Evolutionary conservation across 345 rosid species (phyloP), one percentile per base, ranked within the genome.

Genomic region (Gossypium turneri): DNA sequence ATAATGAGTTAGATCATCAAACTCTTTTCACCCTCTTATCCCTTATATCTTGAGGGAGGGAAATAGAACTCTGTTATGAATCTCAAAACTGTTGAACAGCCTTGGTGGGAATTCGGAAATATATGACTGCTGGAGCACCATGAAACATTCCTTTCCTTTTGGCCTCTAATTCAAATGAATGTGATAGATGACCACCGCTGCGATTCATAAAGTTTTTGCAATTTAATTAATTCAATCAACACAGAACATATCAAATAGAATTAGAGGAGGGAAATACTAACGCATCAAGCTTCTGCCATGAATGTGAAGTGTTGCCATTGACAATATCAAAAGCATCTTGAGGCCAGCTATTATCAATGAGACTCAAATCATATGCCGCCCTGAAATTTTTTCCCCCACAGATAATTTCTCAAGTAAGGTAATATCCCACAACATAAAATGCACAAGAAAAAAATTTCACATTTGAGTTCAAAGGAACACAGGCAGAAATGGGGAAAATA

Each of bases 251-350:
- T 61, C 2, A 61, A 20, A 58, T 22, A 63, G 53, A 41, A 74
- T 13, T 15, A 34, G n/a, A 69, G 62, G 17, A n/a, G 64, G 47
- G 16, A 38, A 50, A 68, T 16, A 87, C 97, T 90, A 82, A 92
- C 98, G 87, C 92, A 85, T 94, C 97, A 74, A 94, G 97, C 70
- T 95, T 87, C 73, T 92, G 97, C 98, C 98, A 94, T 51, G 98
- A 85, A 64, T 68, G 85, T 25, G 97, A 88, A 70, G 79, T 79
- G 86, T 92, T 94, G 12, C 97, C 97, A 63, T 78, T 84, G 79
- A 92, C 82, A 57, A 90, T 77, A 74, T 81, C 85, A 81, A 94
- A 94, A 6, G 62, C 66, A 20, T 81, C 87, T 79, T 86, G 72
- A 58, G 90, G 87, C 98, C 98, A 94, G 74, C 82, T 77, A 64